These are phyloP conservation scores for Metschnikowia similis DNA, from an alignment of 805 yeast species.

Conservation along the genomic window DNA sequence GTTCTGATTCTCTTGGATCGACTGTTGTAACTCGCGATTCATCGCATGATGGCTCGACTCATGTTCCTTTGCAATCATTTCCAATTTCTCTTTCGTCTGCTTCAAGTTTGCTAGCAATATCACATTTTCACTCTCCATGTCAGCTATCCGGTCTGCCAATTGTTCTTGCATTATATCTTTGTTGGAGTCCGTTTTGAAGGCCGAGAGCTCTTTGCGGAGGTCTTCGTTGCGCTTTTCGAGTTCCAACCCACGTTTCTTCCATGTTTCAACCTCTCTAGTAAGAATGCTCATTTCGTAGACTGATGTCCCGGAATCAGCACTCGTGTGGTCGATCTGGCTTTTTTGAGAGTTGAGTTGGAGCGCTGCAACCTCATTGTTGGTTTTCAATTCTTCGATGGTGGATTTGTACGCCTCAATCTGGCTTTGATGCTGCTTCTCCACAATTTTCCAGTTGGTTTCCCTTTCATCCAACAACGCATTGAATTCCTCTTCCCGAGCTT, in stretches of 20 bases:
- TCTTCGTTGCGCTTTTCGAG: slow-evolving; percentile 77
- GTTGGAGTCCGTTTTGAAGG: slow-evolving; percentile 47
- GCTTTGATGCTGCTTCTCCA: slow-evolving; percentile 48
- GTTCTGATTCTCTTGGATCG: slow-evolving; percentile 46
- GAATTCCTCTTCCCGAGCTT: slow-evolving; percentile 72
- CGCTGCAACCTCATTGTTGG: slow-evolving; percentile 60
- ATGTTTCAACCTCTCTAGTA: slow-evolving; percentile 69
- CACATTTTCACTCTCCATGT: slow-evolving; percentile 68
- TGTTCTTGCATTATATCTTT: slow-evolving; percentile 35
- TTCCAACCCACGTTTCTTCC: slow-evolving; percentile 62
- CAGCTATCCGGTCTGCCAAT: slow-evolving; percentile 44
- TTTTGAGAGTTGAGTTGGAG: slow-evolving; percentile 50
- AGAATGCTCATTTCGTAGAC: slow-evolving; percentile 59
- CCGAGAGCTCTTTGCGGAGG: slow-evolving; percentile 59
- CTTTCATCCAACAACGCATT: slow-evolving; percentile 67
- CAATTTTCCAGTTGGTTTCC: slow-evolving; percentile 60
- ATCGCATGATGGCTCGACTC: slow-evolving; percentile 34
- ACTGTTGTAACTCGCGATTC: slow-evolving; percentile 44
- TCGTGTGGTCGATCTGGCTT: slow-evolving; percentile 35
- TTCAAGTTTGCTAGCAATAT: slow-evolving; percentile 55
- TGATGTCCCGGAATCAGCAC: slow-evolving; percentile 28
- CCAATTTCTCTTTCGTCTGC: slow-evolving; percentile 36
- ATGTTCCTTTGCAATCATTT: slow-evolving; percentile 20
- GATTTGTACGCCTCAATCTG: slow-evolving; percentile 50
- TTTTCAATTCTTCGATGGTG: slow-evolving; percentile 60